Percentiles rank a stretch among this genome's conserved stretches.
Evolutionary conservation across 331 rosid genomes (phyloP).

Genomic region (Phaseolus coccineus): DNA sequence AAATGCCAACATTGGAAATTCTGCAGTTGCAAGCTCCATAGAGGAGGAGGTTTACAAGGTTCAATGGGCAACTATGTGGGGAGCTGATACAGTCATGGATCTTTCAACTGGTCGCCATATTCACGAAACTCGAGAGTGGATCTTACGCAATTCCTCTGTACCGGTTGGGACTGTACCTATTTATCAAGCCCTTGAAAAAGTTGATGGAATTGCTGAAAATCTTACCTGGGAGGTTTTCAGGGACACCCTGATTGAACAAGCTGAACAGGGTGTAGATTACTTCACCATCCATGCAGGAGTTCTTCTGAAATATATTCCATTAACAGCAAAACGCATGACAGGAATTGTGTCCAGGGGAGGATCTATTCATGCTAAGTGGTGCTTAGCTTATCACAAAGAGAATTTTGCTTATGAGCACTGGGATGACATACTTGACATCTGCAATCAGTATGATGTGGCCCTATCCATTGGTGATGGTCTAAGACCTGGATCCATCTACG

Average conservation of each 20-base stretch:
- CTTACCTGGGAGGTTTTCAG: constrained; percentile 90
- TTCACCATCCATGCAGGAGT: constrained; percentile 99
- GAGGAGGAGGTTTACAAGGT: constrained; percentile 99
- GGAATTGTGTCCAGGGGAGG: constrained; percentile 99
- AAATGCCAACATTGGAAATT: constrained; percentile 97
- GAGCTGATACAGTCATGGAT: constrained; percentile 99
- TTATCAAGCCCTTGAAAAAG: constrained; percentile 98
- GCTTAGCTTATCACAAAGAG: constrained; percentile 95
- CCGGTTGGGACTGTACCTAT: constrained; percentile 99
- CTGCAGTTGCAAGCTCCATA: constrained; percentile 98
- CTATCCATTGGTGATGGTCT: constrained; percentile 96
- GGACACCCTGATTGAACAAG: constrained; percentile 96
- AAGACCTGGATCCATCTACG: constrained; percentile 98
- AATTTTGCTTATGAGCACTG: constrained; percentile 98
- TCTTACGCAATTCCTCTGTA: constrained; percentile 91
- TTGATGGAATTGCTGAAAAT: constrained; percentile 92
- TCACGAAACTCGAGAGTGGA: constrained; percentile 99
- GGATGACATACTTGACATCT: constrained; percentile 98
- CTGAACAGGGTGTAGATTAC: constrained; percentile 99
- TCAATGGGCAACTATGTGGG: constrained; percentile 99
- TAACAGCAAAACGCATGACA: constrained; percentile 97
- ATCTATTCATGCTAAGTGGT: constrained; percentile 99
- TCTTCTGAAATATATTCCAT: constrained; percentile 89
- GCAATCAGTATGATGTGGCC: constrained; percentile 93
- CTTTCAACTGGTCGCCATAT: constrained; percentile 98